Percentiles rank a stretch among this genome's conserved stretches.
Conservation (phyloP, 495 filamentous ascomycete species). For the Parathielavia appendiculata region DNA sequence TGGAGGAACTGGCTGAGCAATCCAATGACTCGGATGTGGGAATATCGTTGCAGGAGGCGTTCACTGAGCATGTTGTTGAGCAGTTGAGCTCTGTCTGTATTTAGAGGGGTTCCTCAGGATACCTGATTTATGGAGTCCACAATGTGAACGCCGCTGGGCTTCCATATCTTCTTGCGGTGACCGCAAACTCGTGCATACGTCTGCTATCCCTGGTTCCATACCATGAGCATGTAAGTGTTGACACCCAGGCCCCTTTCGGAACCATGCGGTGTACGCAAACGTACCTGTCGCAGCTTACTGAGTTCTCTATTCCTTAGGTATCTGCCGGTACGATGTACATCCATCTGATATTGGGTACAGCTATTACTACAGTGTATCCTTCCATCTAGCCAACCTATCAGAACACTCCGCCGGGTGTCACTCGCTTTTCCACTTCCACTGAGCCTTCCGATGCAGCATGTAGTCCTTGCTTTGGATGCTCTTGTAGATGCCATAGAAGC, state of each 20-base stretch:
- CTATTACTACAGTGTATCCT: not conserved
- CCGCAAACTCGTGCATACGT: not conserved
- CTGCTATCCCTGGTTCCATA: too few relatives aligned
- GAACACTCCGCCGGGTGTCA: constrained; percentile 1
- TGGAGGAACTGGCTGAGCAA: constrained; percentile 25
- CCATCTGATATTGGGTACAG: not conserved
- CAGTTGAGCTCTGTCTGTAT: constrained; percentile 14
- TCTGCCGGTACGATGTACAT: not conserved
- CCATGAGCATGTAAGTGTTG: too few relatives aligned
- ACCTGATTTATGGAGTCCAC: not conserved
- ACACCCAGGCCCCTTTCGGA: too few relatives aligned
- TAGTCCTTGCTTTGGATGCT: constrained; percentile 53
- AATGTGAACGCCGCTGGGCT: not conserved
- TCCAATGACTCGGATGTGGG: constrained; percentile 25
- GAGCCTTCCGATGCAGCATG: constrained; percentile 46
- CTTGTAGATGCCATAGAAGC: constrained; percentile 52
- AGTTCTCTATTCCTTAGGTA: not conserved
- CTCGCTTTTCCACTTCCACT: constrained; percentile 46
- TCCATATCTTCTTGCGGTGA: not conserved
- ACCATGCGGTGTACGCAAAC: not conserved
- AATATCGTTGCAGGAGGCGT: constrained; percentile 27
- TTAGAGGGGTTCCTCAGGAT: not conserved
- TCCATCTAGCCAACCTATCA: not conserved
- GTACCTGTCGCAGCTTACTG: not conserved
- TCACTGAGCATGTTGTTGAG: constrained; percentile 30